Conservation (phyloP, 2,329 filamentous ascomycete species). For the Allantophomopsis lycopodina region DNA sequence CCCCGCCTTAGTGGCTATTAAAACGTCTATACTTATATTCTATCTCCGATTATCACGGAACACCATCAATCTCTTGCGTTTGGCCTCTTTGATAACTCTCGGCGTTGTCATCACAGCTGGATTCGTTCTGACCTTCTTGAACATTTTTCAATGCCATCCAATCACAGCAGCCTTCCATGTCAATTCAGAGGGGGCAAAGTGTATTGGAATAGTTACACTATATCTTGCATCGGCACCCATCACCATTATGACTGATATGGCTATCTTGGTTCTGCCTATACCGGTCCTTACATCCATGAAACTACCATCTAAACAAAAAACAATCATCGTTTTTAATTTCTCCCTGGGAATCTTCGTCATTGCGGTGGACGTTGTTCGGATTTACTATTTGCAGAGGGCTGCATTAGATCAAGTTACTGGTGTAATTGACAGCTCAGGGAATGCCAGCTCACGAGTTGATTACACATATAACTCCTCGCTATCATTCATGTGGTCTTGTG, state of each 20-base stretch:
- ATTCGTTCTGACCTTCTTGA: slow-evolving; percentile 68
- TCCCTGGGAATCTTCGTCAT: slow-evolving; percentile 77
- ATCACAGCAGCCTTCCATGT: slow-evolving; percentile 52
- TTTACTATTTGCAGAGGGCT: slow-evolving; percentile 67
- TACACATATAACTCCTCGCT: slow-evolving; percentile 44
- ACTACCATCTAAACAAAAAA: slow-evolving; percentile 73
- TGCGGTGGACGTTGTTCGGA: slow-evolving; percentile 76
- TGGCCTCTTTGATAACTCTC: slow-evolving; percentile 71
- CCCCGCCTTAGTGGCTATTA: slow-evolving; percentile 78
- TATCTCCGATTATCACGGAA: slow-evolving; percentile 75
- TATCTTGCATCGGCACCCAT: slow-evolving; percentile 70
- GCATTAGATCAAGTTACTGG: background rate
- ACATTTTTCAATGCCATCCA: slow-evolving; percentile 76
- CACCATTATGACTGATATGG: slow-evolving; percentile 84
- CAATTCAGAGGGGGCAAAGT: slow-evolving; percentile 21
- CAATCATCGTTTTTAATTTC: slow-evolving; percentile 77
- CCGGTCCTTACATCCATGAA: slow-evolving; percentile 80
- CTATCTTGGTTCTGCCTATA: slow-evolving; percentile 76
- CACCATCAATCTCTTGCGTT: slow-evolving; percentile 60
- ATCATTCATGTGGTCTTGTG: slow-evolving; percentile 85
- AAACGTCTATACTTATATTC: slow-evolving; percentile 85
- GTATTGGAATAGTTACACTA: slow-evolving; percentile 41
- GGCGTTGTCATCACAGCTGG: slow-evolving; percentile 69
- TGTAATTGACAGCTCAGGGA: background rate
- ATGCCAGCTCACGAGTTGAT: background rate